Evolutionary conservation across 2,329 filamentous ascomycete genomes (phyloP).

Genomic region (Dothistroma septosporum): DNA sequence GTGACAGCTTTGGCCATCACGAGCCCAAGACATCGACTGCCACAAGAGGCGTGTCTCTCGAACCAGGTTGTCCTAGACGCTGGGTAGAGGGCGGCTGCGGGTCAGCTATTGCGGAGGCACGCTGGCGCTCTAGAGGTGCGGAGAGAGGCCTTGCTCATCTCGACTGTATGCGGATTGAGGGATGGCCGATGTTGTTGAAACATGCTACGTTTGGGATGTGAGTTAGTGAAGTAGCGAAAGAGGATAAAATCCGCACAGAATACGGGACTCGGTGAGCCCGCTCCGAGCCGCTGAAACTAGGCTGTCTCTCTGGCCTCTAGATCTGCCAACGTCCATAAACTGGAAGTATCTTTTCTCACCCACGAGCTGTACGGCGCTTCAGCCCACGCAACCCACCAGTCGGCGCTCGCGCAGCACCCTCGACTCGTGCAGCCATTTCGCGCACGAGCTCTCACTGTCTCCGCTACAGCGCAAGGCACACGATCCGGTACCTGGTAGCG

Average conservation of each 20-base stretch:
- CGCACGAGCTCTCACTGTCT: not conserved
- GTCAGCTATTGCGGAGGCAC: not conserved
- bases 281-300: not conserved
- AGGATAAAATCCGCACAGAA: not conserved
- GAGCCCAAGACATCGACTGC: constrained; percentile 14
- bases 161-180: constrained; percentile 10
- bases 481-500: not conserved
- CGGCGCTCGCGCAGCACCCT: not conserved
- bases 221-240: not conserved
- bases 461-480: not conserved
- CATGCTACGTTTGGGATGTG: constrained; percentile 14
- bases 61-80: constrained; percentile 6
- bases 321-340: not conserved
- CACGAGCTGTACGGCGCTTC: too few relatives aligned
- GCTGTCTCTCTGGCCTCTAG: not conserved
- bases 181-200: constrained; percentile 11
- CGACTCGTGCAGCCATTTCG: not conserved
- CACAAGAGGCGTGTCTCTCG: constrained; percentile 7
- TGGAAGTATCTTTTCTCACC: not conserved
- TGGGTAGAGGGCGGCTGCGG: constrained; percentile 8
- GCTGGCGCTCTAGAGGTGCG: constrained; percentile 8
- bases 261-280: not conserved
- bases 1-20: constrained; percentile 11
- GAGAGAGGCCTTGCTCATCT: constrained; percentile 18
- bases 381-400: not conserved